A percentile compares a stretch with the other conserved stretches of the same genome.
Conservation (phyloP, 2,329 filamentous ascomycete genomes). For the Celoporthe dispersa region DNA sequence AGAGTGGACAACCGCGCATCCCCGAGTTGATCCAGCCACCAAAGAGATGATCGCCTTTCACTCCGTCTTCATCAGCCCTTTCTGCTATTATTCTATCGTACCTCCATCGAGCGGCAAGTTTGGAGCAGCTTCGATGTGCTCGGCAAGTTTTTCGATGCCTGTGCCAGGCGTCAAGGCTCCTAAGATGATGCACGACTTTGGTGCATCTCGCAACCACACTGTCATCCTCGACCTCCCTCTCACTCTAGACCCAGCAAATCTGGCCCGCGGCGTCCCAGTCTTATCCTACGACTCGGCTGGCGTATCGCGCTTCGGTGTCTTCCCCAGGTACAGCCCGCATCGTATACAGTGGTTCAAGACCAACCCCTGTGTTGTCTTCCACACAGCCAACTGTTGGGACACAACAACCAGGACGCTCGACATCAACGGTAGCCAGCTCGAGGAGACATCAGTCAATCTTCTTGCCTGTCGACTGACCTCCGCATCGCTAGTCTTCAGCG, state of each 20-base stretch:
- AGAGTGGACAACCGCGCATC: conserved; percentile 74
- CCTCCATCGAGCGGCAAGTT: conserved; percentile 22
- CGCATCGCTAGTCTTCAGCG: conserved; percentile 65
- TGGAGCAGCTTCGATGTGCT: conserved; percentile 20
- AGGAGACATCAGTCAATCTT: conserved; percentile 59
- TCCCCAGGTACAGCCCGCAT: conserved; percentile 63
- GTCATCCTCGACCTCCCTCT: conserved; percentile 73
- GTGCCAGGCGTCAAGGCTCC: conserved; percentile 65
- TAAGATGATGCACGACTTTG: conserved; percentile 80
- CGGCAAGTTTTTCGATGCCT: conserved; percentile 52
- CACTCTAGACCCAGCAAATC: conserved; percentile 65
- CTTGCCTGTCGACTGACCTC: conserved; percentile 70
- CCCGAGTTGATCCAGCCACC: conserved; percentile 66
- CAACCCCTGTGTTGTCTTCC: conserved; percentile 70
- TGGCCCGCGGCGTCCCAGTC: conserved; percentile 58
- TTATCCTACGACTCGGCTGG: conserved; percentile 63
- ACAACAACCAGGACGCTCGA: conserved; percentile 28
- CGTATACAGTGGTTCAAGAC: conserved; percentile 70
- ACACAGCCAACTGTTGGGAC: conserved; percentile 75
- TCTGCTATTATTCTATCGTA: conserved; percentile 65
- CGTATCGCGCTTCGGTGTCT: conserved; percentile 68
- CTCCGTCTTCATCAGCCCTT: conserved; percentile 67
- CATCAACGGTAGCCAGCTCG: conserved; percentile 36
- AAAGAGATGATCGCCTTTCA: conserved; percentile 72
- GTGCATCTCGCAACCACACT: conserved; percentile 65